phyloP scores from a whole-genome alignment of 306 rosid genomes.

The Vigna hirtella region DNA sequence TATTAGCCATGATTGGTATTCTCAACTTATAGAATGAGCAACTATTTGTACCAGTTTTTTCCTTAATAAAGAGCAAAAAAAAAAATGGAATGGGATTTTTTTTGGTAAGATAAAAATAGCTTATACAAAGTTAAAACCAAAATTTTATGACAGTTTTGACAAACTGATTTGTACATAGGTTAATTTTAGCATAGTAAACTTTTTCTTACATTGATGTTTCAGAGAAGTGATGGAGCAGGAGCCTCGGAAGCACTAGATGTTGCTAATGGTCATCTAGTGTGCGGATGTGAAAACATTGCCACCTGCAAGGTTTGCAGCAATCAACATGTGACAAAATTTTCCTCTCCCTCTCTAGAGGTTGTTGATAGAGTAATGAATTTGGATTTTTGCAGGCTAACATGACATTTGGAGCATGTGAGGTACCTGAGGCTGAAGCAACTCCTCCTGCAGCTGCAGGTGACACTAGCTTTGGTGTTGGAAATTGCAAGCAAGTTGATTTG shows the following conservation, averaged over 20 bases:
- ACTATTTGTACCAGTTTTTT: too few species aligned
- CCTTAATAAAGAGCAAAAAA: not conserved
- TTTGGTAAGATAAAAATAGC: too few species aligned
- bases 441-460: conserved; percentile 4
- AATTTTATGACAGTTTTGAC: too few species aligned
- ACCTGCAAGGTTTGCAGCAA: conserved; percentile 63
- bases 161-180: too few species aligned
- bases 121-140: too few species aligned
- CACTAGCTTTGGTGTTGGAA: conserved; percentile 44
- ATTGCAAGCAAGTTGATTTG: conserved; percentile 43
- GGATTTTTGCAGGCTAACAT: conserved; percentile 60
- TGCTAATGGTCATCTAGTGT: conserved; percentile 66
- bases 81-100: too few species aligned
- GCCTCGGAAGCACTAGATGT: conserved; percentile 69
- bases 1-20: conserved; percentile 7
- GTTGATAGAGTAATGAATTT: conserved; percentile 9
- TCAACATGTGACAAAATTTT: not conserved
- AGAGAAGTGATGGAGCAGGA: conserved; percentile 91
- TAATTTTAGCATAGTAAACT: not conserved
- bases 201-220: conserved; percentile 22
- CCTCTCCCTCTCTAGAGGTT: not conserved
- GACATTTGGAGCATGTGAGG: conserved; percentile 64
- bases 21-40: not conserved
- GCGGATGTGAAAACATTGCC: conserved; percentile 74
- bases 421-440: conserved; percentile 53